Evolutionary conservation across 805 yeast species (phyloP), one percentile per base, ranked within the genome.

Genomic region (Candida succiphila): DNA sequence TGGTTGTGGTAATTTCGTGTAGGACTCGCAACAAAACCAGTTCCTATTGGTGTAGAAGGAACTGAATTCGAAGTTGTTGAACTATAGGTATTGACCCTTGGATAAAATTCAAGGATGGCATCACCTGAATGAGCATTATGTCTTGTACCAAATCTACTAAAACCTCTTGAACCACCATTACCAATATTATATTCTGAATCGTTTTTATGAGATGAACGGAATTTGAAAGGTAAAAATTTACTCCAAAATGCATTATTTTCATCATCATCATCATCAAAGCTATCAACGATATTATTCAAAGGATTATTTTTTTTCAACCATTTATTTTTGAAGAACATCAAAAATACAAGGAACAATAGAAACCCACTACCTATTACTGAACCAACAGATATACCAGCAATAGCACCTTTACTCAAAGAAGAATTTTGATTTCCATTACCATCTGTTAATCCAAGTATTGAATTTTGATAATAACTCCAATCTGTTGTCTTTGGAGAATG

Each of bases 331-430:
- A 34, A 34, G 18, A 44, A 40, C 14, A 39, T 30, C 7, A 39
- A 31, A 5, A 41, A 38, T 5, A 48, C 31, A 3, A 48, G n/a
- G 2, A 37, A 17, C 7, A 40, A 9, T 3, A 41, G 34, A 4
- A 45, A 19, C 5, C 42, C 30, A 16, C 46, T 28, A 3, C 35
- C 37, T 13, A 35, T 20, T 12, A 30, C 18, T 13, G 32, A 30
- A n/a, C 53, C 58, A 17, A 44, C 17, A 9, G 48, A 33, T 14
- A 49, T 43, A 7, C 61, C 61, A 1, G 58, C 58, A 23, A 51
- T 48, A 8, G 51, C 33, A 13, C 56, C 52, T 13, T 28, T 37
- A 17, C 43, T 33, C 20, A 44, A 27, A 15, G 30, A 16, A 18
- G 31, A 24, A n/a, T n/a, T n/a, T n/a, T n/a, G n/a, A n/a, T n/a